Conservation (phyloP, 2,329 filamentous ascomycete species). For the Pestalotiopsis sp. region DNA sequence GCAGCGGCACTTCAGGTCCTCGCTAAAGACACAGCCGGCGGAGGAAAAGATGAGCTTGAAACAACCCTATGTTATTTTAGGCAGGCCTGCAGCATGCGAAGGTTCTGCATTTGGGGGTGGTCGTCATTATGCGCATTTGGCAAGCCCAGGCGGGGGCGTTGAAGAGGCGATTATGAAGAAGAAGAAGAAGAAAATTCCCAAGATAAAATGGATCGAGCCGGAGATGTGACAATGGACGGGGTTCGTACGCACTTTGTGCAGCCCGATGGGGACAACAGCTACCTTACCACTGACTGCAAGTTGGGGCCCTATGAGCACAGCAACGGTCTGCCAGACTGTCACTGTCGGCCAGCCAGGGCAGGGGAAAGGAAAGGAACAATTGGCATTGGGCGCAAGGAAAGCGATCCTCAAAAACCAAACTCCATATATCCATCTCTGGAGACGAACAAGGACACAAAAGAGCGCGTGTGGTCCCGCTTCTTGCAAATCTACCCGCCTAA, state of each 20-base stretch:
- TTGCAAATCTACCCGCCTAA: too few relatives aligned
- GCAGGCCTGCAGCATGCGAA: slow-evolving; percentile 18
- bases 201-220: too few relatives aligned
- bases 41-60: slow-evolving; percentile 22
- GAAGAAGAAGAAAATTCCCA: too few relatives aligned
- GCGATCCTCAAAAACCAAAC: background rate
- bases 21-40: slow-evolving; percentile 10
- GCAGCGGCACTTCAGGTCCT: slow-evolving; percentile 6
- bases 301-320: too few relatives aligned
- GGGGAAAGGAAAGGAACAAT: background rate
- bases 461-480: background rate
- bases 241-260: too few relatives aligned
- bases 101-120: slow-evolving; percentile 14
- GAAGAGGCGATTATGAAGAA: too few relatives aligned
- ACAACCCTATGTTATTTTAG: slow-evolving; percentile 24
- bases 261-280: too few relatives aligned
- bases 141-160: background rate
- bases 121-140: background rate
- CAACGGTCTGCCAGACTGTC: too few relatives aligned
- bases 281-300: too few relatives aligned
- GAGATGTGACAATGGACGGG: too few relatives aligned
- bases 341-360: background rate
- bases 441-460: background rate
- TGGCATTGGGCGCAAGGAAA: background rate
- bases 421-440: background rate